Percentiles rank a stretch among this genome's conserved stretches.
phyloP scores from a whole-genome alignment of 257 asterid genomes.

The Avicennia marina region DNA sequence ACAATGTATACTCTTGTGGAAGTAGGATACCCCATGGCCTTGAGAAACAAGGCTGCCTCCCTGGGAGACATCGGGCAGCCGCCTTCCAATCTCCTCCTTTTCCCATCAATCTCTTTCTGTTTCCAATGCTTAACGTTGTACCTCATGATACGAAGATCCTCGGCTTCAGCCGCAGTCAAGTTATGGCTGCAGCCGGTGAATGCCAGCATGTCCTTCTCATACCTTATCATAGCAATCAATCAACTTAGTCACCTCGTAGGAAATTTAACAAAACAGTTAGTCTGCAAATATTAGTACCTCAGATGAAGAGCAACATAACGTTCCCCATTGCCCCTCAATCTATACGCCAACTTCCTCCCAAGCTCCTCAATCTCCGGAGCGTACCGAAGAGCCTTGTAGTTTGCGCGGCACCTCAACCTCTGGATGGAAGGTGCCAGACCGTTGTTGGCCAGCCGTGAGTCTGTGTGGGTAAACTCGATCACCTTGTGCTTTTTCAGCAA shows the following conservation, averaged over 20 bases:
- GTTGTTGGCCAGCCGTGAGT: constrained; percentile 62
- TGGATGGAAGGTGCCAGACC: constrained; percentile 54
- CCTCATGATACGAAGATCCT: constrained; percentile 52
- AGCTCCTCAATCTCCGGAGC: constrained; percentile 50
- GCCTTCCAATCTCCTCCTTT: constrained; percentile 35
- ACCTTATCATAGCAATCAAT: constrained; percentile 25
- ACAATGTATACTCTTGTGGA: constrained; percentile 46
- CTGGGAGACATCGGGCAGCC: constrained; percentile 66
- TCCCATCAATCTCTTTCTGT: constrained; percentile 49
- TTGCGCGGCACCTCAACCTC: constrained; percentile 57
- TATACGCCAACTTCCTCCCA: constrained; percentile 37
- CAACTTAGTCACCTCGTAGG: neutral
- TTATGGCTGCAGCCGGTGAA: constrained; percentile 72
- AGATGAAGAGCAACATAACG: constrained; percentile 66
- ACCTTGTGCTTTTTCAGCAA: constrained; percentile 44
- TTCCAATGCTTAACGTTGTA: constrained; percentile 54
- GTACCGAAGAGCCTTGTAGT: constrained; percentile 54
- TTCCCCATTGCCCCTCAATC: constrained; percentile 29
- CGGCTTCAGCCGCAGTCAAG: constrained; percentile 34
- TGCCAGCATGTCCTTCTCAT: constrained; percentile 74
- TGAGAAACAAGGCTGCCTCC: constrained; percentile 61
- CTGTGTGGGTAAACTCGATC: constrained; percentile 51
- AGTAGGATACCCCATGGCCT: constrained; percentile 62
- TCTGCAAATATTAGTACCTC: constrained; percentile 29
- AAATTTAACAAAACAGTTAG: neutral